These are phyloP conservation scores for Aureobasidium sp. DNA, from an alignment of 2,329 filamentous ascomycete genomes.

Conservation along the genomic window DNA sequence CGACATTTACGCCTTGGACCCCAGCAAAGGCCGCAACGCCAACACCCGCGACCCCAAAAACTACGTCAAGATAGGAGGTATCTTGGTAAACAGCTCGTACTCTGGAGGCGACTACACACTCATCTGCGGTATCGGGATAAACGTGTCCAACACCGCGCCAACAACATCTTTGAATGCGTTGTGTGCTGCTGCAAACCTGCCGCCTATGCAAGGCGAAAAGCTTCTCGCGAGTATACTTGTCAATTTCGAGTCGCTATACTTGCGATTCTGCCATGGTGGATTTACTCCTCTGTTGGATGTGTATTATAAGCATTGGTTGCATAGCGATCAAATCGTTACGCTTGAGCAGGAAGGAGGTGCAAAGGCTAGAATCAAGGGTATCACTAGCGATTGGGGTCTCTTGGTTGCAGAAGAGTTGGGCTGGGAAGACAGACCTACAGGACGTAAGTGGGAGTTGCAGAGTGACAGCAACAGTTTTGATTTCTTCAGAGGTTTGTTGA, in stretches of 20 bases:
- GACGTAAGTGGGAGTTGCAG: constrained; percentile 75
- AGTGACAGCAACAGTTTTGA: constrained; percentile 99
- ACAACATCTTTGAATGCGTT: constrained; percentile 81
- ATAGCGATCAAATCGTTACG: constrained; percentile 60
- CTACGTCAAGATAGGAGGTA: constrained; percentile 89
- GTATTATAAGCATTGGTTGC: constrained; percentile 83
- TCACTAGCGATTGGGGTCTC: constrained; percentile 87
- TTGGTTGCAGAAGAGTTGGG: constrained; percentile 77
- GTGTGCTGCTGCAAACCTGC: constrained; percentile 41
- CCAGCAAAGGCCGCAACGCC: constrained; percentile 16
- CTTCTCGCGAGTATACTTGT: constrained; percentile 83
- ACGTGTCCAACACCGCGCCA: constrained; percentile 73
- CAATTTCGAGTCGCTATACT: constrained; percentile 70
- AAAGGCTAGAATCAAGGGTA: constrained; percentile 71
- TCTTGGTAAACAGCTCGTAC: constrained; percentile 85
- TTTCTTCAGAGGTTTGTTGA: constrained; percentile 84
- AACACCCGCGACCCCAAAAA: constrained; percentile 47
- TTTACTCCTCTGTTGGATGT: constrained; percentile 69
- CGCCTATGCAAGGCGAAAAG: constrained; percentile 64
- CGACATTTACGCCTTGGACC: constrained; percentile 57
- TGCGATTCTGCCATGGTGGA: constrained; percentile 64
- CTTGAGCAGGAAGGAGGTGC: constrained; percentile 74
- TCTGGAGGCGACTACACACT: constrained; percentile 72
- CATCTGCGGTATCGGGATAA: constrained; percentile 75
- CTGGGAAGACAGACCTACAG: constrained; percentile 64